Evolutionary conservation across 2,329 filamentous ascomycete genomes (phyloP).

Genomic region (Paecilomyces formosus): DNA sequence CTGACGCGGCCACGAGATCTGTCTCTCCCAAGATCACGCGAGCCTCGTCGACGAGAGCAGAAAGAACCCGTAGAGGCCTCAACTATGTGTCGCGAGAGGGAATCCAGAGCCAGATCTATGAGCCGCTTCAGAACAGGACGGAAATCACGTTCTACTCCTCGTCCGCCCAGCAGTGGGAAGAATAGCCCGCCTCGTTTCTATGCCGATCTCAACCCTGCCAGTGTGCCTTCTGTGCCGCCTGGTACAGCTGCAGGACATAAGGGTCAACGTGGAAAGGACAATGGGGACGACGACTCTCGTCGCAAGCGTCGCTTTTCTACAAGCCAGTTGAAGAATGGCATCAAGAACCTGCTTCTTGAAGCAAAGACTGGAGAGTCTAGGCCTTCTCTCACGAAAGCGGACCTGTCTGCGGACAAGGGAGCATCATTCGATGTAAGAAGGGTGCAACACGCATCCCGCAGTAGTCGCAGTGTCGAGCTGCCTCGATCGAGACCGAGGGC

Average conservation of each 20-base stretch:
- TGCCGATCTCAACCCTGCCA: conserved; percentile 1
- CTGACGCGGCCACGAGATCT: background rate
- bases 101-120: background rate
- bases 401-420: background rate
- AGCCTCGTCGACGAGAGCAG: background rate
- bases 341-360: background rate
- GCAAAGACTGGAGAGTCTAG: background rate
- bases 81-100: background rate
- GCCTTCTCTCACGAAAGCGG: background rate
- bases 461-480: background rate
- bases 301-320: background rate
- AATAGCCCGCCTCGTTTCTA: conserved; percentile 4
- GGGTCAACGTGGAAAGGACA: background rate
- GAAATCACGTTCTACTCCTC: background rate
- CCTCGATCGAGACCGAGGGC: background rate
- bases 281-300: background rate
- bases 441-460: background rate
- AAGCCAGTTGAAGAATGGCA: background rate
- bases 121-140: background rate
- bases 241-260: background rate
- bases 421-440: background rate
- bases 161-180: background rate
- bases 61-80: background rate
- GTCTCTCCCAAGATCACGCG: background rate
- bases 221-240: background rate